Evolutionary conservation across 208 protist genomes (phyloP).

Genomic region (Trypanosoma mega): DNA sequence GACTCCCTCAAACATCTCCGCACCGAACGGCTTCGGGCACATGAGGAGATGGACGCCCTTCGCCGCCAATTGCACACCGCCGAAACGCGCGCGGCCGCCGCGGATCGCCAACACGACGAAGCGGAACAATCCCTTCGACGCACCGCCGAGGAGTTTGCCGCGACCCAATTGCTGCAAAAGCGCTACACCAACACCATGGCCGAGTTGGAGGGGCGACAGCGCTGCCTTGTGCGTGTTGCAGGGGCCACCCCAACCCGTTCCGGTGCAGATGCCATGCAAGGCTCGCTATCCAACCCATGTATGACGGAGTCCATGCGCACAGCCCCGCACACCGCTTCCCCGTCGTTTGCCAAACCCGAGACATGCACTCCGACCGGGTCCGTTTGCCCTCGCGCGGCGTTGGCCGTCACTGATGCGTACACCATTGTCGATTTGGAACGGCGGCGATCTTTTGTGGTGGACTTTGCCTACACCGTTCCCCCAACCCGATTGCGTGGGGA

Average conservation of each 20-base stretch:
- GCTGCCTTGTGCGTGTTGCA: slow-evolving; percentile 12
- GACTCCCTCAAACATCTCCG: slow-evolving; percentile 11
- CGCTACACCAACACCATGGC: slow-evolving; percentile 29
- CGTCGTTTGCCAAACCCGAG: too few relatives aligned
- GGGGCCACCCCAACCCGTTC: not conserved
- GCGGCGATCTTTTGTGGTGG: slow-evolving; percentile 25
- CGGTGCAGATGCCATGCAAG: too few relatives aligned
- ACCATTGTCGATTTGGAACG: slow-evolving; percentile 23
- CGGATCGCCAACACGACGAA: not conserved
- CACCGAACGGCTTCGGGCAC: not conserved
- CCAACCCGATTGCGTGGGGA: not conserved
- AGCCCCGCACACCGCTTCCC: too few relatives aligned
- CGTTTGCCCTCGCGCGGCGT: not conserved
- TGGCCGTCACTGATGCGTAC: slow-evolving; percentile 26
- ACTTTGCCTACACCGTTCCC: slow-evolving; percentile 12
- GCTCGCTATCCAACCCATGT: too few relatives aligned
- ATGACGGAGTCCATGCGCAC: too few relatives aligned
- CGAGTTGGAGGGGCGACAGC: slow-evolving; percentile 33
- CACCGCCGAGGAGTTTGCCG: slow-evolving; percentile 24
- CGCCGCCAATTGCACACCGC: slow-evolving; percentile 1
- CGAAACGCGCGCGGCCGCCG: slow-evolving; percentile 2
- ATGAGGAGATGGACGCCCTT: slow-evolving; percentile 6
- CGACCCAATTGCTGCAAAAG: slow-evolving; percentile 29
- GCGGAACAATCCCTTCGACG: slow-evolving; percentile 6
- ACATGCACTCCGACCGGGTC: too few relatives aligned